phyloP scores from a whole-genome alignment of 495 filamentous ascomycete genomes.

The Penicillium coprophilum region DNA sequence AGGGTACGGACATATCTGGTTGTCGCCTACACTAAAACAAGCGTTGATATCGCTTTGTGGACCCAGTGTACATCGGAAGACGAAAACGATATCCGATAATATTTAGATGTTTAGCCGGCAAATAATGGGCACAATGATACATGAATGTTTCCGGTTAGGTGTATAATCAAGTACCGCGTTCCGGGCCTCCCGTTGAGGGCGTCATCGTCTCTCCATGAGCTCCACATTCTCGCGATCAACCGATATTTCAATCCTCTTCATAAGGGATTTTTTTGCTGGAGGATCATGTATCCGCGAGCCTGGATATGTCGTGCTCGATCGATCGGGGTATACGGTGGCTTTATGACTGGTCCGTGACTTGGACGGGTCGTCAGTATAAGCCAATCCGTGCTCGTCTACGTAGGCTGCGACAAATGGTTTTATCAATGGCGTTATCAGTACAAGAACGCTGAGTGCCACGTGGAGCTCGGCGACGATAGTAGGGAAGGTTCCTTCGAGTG shows the following conservation, averaged over 20 bases:
- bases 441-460: slow-evolving; percentile 22
- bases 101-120: not conserved
- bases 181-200: not conserved
- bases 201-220: not conserved
- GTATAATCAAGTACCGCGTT: not conserved
- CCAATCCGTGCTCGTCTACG: slow-evolving; percentile 30
- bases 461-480: slow-evolving; percentile 26
- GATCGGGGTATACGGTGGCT: not conserved
- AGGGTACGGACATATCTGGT: not conserved
- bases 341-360: slow-evolving; percentile 1
- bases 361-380: slow-evolving; percentile 23
- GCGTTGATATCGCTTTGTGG: not conserved
- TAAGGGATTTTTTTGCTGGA: slow-evolving; percentile 1
- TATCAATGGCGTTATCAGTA: slow-evolving; percentile 29
- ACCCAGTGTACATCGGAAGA: not conserved
- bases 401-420: slow-evolving; percentile 43
- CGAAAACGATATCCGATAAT: not conserved
- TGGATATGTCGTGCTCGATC: not conserved
- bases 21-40: not conserved
- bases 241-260: slow-evolving; percentile 16
- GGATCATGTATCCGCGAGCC: too few relatives aligned
- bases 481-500: slow-evolving; percentile 20
- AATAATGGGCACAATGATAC: not conserved
- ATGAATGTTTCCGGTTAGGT: not conserved
- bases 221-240: slow-evolving; percentile 13